Conservation (phyloP, 1,284 basidiomycete species). For the Pseudozyma tsukubaensis region DNA sequence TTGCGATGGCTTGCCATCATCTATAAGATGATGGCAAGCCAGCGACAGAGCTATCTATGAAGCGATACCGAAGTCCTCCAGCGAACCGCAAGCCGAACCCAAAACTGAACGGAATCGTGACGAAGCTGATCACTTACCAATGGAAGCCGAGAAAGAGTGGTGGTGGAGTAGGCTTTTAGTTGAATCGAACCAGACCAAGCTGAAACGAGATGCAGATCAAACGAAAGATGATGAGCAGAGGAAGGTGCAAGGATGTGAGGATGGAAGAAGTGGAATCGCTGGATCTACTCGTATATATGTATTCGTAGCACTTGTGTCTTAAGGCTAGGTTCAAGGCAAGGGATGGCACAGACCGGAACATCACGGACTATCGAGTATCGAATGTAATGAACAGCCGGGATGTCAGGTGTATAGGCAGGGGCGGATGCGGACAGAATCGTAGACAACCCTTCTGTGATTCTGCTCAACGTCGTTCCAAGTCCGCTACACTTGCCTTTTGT, state of each 20-base stretch:
- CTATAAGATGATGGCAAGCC: too few species aligned
- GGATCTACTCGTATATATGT: slow-evolving; percentile 38
- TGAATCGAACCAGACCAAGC: slow-evolving; percentile 8
- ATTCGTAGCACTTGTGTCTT: slow-evolving; percentile 41
- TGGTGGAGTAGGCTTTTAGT: slow-evolving; percentile 7
- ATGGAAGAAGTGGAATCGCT: slow-evolving; percentile 13
- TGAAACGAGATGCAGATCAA: slow-evolving; percentile 1
- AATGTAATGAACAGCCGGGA: too few species aligned
- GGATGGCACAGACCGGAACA: slow-evolving; percentile 23
- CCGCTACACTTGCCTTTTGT: background rate
- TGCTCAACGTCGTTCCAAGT: too few species aligned
- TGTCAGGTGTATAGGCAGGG: background rate
- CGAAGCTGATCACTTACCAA: slow-evolving; percentile 17
- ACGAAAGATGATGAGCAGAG: background rate
- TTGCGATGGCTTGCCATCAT: too few species aligned
- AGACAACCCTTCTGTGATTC: background rate
- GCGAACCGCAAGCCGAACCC: too few species aligned
- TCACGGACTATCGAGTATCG: slow-evolving; percentile 18
- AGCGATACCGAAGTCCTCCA: too few species aligned
- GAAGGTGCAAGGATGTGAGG: background rate
- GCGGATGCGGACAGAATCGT: slow-evolving; percentile 2
- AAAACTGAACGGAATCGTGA: too few species aligned
- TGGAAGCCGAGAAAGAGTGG: slow-evolving; percentile 15
- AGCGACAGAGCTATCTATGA: too few species aligned
- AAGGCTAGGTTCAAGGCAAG: background rate